phyloP scores from a whole-genome alignment of 805 yeast species.

The Pichia paraexigua region DNA sequence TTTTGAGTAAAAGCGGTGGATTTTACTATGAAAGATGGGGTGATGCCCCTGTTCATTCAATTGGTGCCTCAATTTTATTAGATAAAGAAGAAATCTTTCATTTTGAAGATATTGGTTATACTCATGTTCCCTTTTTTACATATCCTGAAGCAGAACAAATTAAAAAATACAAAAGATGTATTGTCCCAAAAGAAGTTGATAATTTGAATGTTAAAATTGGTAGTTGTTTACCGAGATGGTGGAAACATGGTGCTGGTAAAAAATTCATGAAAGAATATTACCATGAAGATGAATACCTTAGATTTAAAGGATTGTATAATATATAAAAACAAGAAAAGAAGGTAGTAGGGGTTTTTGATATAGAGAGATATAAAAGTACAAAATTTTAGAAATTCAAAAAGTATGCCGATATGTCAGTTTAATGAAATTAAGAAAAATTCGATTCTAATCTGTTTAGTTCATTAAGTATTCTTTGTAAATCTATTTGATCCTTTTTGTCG shows the following conservation, averaged over 20 bases:
- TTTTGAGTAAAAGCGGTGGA: slow-evolving; percentile 61
- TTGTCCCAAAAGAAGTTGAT: slow-evolving; percentile 32
- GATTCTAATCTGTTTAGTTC: slow-evolving; percentile 67
- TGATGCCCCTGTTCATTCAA: slow-evolving; percentile 84
- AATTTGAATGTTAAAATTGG: slow-evolving; percentile 36
- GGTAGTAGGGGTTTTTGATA: background rate
- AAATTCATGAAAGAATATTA: slow-evolving; percentile 40
- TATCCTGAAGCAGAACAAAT: slow-evolving; percentile 48
- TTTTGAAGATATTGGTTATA: slow-evolving; percentile 77
- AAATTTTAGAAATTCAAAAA: background rate
- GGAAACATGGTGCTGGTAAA: slow-evolving; percentile 64
- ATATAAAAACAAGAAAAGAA: background rate
- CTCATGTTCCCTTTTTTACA: slow-evolving; percentile 59
- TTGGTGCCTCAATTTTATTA: slow-evolving; percentile 55
- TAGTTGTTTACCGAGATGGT: slow-evolving; percentile 69
- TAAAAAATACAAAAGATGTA: slow-evolving; percentile 51
- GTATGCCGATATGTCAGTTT: background rate
- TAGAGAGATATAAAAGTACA: background rate
- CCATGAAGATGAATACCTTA: slow-evolving; percentile 24
- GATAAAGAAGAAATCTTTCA: slow-evolving; percentile 58
- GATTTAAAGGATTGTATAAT: background rate
- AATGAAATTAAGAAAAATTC: slow-evolving; percentile 18
- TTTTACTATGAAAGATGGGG: slow-evolving; percentile 92
- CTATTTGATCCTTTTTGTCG: slow-evolving; percentile 76
- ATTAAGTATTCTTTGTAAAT: slow-evolving; percentile 77